Percentiles rank a stretch among this genome's conserved stretches.
Evolutionary conservation across 139 green algal genomes (phyloP).

Genomic region (Coccomyxa sp.): DNA sequence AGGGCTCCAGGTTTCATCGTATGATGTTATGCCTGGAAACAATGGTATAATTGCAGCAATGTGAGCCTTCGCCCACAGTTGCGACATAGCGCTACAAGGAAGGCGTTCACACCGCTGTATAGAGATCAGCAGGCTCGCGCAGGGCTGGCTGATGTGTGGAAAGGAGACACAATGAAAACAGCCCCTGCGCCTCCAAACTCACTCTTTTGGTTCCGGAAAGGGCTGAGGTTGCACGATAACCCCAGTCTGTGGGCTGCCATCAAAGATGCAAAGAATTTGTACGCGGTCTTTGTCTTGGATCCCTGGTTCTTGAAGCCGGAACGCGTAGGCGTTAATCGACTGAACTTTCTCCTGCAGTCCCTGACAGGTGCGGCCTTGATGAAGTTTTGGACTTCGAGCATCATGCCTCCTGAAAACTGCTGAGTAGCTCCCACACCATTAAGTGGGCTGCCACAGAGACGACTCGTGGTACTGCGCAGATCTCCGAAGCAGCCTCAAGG

Average conservation of each 20-base stretch:
- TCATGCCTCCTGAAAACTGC: too few species aligned
- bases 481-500: conserved; percentile 1
- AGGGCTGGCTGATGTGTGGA: too few species aligned
- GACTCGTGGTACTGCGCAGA: not conserved
- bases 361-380: not conserved
- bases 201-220: conserved; percentile 28
- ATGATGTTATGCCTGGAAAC: too few species aligned
- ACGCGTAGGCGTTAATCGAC: conserved; percentile 69
- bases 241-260: conserved; percentile 73
- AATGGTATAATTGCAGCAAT: too few species aligned
- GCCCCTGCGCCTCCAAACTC: not conserved
- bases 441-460: too few species aligned
- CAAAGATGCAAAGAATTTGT: conserved; percentile 43
- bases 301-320: conserved; percentile 58
- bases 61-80: too few species aligned
- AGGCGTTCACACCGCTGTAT: too few species aligned
- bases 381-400: not conserved
- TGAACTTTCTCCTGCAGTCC: conserved; percentile 83
- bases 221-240: conserved; percentile 88
- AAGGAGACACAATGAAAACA: too few species aligned
- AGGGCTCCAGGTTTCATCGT: too few species aligned
- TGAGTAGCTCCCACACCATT: too few species aligned
- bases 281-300: conserved; percentile 85
- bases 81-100: too few species aligned
- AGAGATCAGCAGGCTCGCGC: too few species aligned